Evolutionary conservation across 2,329 filamentous ascomycete species (phyloP), one percentile per base, ranked within the genome.

Genomic region (Tolypocladium sp.): DNA sequence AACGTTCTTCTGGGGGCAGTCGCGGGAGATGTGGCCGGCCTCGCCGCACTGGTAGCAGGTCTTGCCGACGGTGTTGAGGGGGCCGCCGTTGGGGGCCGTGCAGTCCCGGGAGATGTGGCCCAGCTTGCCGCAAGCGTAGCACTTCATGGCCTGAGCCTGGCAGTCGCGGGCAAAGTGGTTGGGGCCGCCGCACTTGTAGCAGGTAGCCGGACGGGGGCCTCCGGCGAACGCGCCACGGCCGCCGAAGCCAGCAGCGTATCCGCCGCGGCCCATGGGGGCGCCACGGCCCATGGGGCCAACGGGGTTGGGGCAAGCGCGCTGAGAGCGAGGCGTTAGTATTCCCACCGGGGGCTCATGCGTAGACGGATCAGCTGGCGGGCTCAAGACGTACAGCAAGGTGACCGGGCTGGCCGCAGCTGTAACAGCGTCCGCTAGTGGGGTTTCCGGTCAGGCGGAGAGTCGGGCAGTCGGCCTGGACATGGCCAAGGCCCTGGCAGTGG

Each of bases 121-220:
- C 67, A 96, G 86, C 81, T 96, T 96, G 73, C 92, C 92, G 73
- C 92, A 97, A 66, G 92, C 92, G 71, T 96, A 97, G 83, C 92
- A 97, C 81, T 97, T 97, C 91, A 96, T 96, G 63, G 92, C 91
- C 77, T 96, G 92, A 67, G 94, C 92, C 81, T 97, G 94, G 82
- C 94, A 99, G 71, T 99, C 94, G 65, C 94, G 90, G 64, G 94
- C 94, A 73, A 96, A 99, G 79, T 99, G 94, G 82, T 99, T 99
- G 61, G 94, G 94, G 40, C 93, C 86, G 66, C 86, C 86, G 73
- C 86, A 89, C 78, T 89, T 89, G 76, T 89, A 89, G 78, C 86
- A 89, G 58, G 86, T 89, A 41, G 86, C 83, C 61, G 84, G 84
- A 63, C 85, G 84, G 68, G 87, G 84, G 58, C 85, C 86, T 65